These are phyloP conservation scores for Botrytis cinerea DNA, from an alignment of 2,329 filamentous ascomycete genomes.

Conservation along the genomic window DNA sequence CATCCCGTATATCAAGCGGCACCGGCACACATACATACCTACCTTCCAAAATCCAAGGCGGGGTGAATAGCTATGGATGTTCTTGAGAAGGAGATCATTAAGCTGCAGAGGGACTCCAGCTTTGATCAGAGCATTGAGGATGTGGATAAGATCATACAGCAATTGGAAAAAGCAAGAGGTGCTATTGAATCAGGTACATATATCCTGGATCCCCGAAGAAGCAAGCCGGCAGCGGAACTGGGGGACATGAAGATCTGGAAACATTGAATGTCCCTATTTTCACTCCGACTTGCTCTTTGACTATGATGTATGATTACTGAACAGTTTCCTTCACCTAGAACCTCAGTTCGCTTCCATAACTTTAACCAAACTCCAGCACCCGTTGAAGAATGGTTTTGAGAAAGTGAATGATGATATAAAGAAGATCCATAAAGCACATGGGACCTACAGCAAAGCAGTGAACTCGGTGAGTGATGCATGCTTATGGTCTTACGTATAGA, in stretches of 20 bases:
- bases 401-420: constrained; percentile 78
- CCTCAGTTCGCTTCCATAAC: constrained; percentile 70
- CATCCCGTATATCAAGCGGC: not conserved
- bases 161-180: constrained; percentile 72
- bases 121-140: constrained; percentile 56
- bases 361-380: constrained; percentile 82
- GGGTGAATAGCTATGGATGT: constrained; percentile 40
- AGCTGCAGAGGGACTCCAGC: constrained; percentile 40
- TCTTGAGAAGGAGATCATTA: constrained; percentile 39
- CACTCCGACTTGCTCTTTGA: not conserved
- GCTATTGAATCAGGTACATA: constrained; percentile 68
- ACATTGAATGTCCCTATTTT: constrained; percentile 21
- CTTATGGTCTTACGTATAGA: not conserved
- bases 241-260: not conserved
- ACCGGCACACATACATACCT: not conserved
- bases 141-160: constrained; percentile 80
- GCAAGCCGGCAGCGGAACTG: not conserved
- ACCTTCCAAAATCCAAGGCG: constrained; percentile 21
- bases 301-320: not conserved
- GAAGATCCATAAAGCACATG: constrained; percentile 78
- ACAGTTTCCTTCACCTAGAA: constrained; percentile 49
- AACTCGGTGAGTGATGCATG: constrained; percentile 62
- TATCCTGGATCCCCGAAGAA: not conserved
- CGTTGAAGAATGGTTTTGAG: constrained; percentile 79
- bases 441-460: constrained; percentile 80